Conservation (phyloP, 1,284 basidiomycete genomes). For the Austroboletus novae-zelandiae region DNA sequence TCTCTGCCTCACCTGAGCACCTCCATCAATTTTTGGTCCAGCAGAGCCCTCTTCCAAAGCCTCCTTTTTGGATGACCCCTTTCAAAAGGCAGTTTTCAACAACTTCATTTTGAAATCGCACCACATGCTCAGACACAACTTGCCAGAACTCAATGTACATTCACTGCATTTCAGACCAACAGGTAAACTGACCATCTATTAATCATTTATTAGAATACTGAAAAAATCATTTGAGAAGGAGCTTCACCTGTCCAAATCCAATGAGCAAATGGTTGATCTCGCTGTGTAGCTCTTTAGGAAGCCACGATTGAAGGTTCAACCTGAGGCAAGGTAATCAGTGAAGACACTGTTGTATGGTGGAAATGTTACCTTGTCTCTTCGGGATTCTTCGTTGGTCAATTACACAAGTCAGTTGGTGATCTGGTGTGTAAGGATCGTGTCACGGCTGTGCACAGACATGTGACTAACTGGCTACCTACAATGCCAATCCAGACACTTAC, state of each 20-base stretch:
- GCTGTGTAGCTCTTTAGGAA: conserved; percentile 75
- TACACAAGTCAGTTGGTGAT: conserved; percentile 90
- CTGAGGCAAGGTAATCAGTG: conserved; percentile 37
- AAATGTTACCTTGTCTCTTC: conserved; percentile 78
- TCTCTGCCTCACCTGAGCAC: too few relatives aligned
- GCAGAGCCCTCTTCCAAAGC: too few relatives aligned
- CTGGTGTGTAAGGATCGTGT: too few relatives aligned
- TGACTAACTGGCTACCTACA: too few relatives aligned
- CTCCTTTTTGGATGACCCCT: conserved; percentile 1
- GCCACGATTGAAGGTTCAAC: conserved; percentile 88
- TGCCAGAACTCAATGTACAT: too few relatives aligned
- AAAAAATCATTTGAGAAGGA: not conserved
- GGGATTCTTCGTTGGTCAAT: conserved; percentile 76
- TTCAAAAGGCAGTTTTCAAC: conserved; percentile 23
- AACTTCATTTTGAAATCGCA: conserved; percentile 32
- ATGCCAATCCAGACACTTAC: too few relatives aligned
- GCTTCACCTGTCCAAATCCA: conserved; percentile 84
- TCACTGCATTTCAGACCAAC: conserved; percentile 79
- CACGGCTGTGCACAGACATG: too few relatives aligned
- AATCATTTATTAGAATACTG: not conserved
- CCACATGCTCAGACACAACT: conserved; percentile 66
- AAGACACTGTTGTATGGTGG: too few relatives aligned
- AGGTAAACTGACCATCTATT: conserved; percentile 77
- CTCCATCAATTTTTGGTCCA: conserved; percentile 42
- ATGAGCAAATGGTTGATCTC: conserved; percentile 89